Percentiles rank a stretch among this genome's conserved stretches.
Evolutionary conservation across 257 asterid genomes (phyloP).

Genomic region (Lithospermum erythrorhizon): DNA sequence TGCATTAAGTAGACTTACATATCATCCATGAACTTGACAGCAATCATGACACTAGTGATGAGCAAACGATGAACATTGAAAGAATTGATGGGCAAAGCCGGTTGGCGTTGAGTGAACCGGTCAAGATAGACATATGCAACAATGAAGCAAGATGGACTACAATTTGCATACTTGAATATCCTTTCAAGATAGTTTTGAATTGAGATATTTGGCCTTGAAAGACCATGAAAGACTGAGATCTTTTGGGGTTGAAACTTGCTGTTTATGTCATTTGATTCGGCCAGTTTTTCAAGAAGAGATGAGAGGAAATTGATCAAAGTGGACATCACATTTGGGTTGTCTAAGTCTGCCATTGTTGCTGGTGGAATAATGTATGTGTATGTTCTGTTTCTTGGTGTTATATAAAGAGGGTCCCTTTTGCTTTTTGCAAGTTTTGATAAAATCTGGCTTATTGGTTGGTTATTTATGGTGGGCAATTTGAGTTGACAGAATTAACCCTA

Average conservation of each 20-base stretch:
- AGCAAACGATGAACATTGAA: slow-evolving; percentile 46
- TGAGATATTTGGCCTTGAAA: not conserved
- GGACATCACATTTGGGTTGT: not conserved
- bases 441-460: not conserved
- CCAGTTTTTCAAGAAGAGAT: not conserved
- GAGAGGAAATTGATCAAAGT: not conserved
- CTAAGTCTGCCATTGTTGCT: not conserved
- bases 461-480: no score
- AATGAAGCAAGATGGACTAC: slow-evolving; percentile 37
- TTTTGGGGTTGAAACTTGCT: not conserved
- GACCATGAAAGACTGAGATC: not conserved
- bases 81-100: slow-evolving; percentile 29
- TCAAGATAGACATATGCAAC: slow-evolving; percentile 43
- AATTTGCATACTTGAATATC: slow-evolving; percentile 20
- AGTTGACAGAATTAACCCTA: no score
- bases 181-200: not conserved
- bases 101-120: slow-evolving; percentile 32
- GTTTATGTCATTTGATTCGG: not conserved
- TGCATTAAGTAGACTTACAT: slow-evolving; percentile 31
- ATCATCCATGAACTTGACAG: slow-evolving; percentile 54
- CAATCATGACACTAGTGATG: slow-evolving; percentile 33
- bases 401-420: not conserved
- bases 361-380: not conserved
- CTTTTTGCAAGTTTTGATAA: not conserved
- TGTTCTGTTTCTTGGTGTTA: not conserved